These are phyloP conservation scores for Euphrasia arctica DNA, from an alignment of 305 asterid species.

Conservation along the genomic window DNA sequence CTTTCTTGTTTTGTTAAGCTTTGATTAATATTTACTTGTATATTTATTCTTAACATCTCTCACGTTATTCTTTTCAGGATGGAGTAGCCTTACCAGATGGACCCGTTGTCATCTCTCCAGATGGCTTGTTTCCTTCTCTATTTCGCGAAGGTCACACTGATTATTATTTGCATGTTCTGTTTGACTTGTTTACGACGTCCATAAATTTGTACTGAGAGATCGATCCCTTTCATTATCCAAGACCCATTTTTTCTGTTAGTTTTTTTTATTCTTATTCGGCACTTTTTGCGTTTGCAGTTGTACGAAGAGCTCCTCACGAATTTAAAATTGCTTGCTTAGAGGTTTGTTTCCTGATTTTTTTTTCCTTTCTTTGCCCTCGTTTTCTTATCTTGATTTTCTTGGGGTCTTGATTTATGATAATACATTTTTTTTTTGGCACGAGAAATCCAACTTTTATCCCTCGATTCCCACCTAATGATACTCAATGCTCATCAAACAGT, in stretches of 20 bases:
- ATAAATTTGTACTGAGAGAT: no score
- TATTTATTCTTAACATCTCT: not conserved
- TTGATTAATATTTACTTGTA: not conserved
- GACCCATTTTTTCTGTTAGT: conserved; percentile 7
- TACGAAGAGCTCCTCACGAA: conserved; percentile 98
- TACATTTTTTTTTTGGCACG: no score
- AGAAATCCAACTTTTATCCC: no score
- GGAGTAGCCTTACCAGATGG: conserved; percentile 95
- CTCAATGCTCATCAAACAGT: no score
- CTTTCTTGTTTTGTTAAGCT: not conserved
- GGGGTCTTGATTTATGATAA: no score
- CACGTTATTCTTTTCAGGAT: conserved; percentile 47
- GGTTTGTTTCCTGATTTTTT: conserved; percentile 40
- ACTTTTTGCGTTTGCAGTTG: conserved; percentile 60
- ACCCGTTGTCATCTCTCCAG: conserved; percentile 96
- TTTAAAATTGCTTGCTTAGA: conserved; percentile 92
- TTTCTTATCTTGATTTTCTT: no score
- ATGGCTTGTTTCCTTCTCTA: conserved; percentile 95
- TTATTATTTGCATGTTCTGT: no score
- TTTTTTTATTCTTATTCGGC: not conserved
- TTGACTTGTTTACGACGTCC: no score
- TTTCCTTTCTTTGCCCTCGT: not conserved
- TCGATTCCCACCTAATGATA: no score
- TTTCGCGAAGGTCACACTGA: conserved; percentile 73
- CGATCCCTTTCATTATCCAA: no score